Evolutionary conservation across 371 early-diverging fungal species (phyloP).

Genomic region (Rhizomucor pusillus): DNA sequence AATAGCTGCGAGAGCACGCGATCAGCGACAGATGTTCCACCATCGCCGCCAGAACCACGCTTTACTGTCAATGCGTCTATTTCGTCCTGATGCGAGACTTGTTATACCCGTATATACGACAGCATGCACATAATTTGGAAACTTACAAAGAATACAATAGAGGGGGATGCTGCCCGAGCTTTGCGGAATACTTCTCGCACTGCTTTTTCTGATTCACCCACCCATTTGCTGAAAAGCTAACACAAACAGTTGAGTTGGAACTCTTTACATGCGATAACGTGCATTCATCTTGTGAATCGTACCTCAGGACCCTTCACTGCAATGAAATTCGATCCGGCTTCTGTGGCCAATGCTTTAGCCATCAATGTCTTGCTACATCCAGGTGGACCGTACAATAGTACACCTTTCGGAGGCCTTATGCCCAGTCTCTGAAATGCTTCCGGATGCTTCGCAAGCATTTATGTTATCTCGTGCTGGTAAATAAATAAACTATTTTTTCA

Average conservation of each 20-base stretch:
- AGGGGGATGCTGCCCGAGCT: conserved; percentile 93
- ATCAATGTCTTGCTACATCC: conserved; percentile 98
- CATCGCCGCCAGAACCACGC: conserved; percentile 66
- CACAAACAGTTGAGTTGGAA: conserved; percentile 1
- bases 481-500: background rate
- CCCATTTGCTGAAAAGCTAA: conserved; percentile 95
- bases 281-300: conserved; percentile 11
- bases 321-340: conserved; percentile 95
- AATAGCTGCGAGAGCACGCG: conserved; percentile 93
- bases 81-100: conserved; percentile 73
- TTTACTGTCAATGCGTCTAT: conserved; percentile 96
- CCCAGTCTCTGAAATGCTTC: conserved; percentile 85
- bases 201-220: conserved; percentile 98
- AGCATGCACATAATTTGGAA: background rate
- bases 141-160: conserved; percentile 96
- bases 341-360: conserved; percentile 98
- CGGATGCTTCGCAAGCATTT: conserved; percentile 61
- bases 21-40: conserved; percentile 83
- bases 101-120: background rate
- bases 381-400: conserved; percentile 97
- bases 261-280: no score
- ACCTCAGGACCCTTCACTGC: conserved; percentile 97
- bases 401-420: conserved; percentile 94
- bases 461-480: background rate
- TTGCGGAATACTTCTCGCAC: conserved; percentile 93